Conservation (phyloP, 2,329 filamentous ascomycete species). For the Ploettnerulaceae sp. region DNA sequence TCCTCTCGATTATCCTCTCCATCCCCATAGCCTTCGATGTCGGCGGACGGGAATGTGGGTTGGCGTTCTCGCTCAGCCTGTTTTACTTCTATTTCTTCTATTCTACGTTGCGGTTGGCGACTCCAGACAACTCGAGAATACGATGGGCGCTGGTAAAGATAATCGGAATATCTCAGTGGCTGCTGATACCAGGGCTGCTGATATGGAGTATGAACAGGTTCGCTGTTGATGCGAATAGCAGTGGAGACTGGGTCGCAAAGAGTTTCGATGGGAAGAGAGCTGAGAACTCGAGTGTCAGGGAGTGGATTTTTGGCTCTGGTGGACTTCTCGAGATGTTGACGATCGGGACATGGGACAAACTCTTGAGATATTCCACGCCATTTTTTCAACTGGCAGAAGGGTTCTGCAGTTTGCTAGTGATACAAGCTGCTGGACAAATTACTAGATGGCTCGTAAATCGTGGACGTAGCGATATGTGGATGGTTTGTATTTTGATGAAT, state of each 20-base stretch:
- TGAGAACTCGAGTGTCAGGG: constrained; percentile 61
- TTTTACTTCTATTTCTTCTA: constrained; percentile 89
- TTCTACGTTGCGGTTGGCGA: constrained; percentile 73
- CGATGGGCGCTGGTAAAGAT: constrained; percentile 65
- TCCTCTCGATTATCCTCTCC: constrained; percentile 88
- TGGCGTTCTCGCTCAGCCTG: constrained; percentile 87
- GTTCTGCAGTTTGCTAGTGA: constrained; percentile 93
- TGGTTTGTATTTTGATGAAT: constrained; percentile 54
- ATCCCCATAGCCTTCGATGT: constrained; percentile 98
- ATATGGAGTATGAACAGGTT: constrained; percentile 97
- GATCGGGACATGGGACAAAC: constrained; percentile 83
- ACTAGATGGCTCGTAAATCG: constrained; percentile 92
- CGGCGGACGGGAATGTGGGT: constrained; percentile 85
- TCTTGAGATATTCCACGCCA: constrained; percentile 84
- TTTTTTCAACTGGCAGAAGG: constrained; percentile 93
- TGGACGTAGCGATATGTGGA: constrained; percentile 91
- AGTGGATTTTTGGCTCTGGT: constrained; percentile 85
- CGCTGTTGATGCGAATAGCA: constrained; percentile 76
- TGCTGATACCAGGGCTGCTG: constrained; percentile 77
- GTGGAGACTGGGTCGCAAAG: constrained; percentile 72
- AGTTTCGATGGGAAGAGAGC: constrained; percentile 66
- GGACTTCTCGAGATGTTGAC: constrained; percentile 76
- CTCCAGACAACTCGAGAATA: constrained; percentile 71
- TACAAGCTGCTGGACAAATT: constrained; percentile 90
- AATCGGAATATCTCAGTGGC: constrained; percentile 75